Base-by-base conservation (phyloP, 2,329 filamentous ascomycete species). In the Leptodontidium sp. region DNA sequence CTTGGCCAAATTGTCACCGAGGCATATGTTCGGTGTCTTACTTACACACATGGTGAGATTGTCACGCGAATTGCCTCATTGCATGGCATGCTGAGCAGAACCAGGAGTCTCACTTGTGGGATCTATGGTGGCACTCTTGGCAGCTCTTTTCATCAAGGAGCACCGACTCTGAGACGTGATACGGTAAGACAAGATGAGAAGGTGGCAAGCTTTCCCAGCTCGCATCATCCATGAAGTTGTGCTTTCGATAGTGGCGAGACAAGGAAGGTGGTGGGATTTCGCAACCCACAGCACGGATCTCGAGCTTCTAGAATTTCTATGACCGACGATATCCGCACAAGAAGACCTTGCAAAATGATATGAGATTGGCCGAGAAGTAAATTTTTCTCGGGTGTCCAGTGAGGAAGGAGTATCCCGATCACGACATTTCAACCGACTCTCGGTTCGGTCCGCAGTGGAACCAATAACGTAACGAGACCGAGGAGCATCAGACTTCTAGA, bases 31-130 rank as follows among this genome's bases (percentile, higher is more conserved):
- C 65, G 67, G 26, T 74, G 72, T 62, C 65, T 75, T 9, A 64
- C 68, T 9, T 73, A 73, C 66, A 74, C 67, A 45, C 72, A 75
- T 67, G 69, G 70, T 74, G 67, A 81, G 79, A 21, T 73, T 40
- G 29, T 26, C 15, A 24, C 47, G n/a, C 38, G 2, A 12, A 40
- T 53, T 47, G 55, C 38, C 15, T 40, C 43, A 38, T 21, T 62
- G 47, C 29, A 62, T 43, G 40, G 47, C 43, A 24, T 52, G 29
- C 40, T 63, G 24, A 14, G 15, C 38, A 7, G 1, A 29, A 32
- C 43, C 40, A 69, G 67, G 65, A 12, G 61, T 70, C n/a, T 70
- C 68, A 9, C 47, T 70, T 14, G 38, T 61, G 14, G 64, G 68
- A 40, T 49, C 68, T 11, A 45, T 67, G 6, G 61, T 67, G 11